Evolutionary conservation across 1,139 yeast genomes (phyloP).

Genomic region (Taiozyma sp.): DNA sequence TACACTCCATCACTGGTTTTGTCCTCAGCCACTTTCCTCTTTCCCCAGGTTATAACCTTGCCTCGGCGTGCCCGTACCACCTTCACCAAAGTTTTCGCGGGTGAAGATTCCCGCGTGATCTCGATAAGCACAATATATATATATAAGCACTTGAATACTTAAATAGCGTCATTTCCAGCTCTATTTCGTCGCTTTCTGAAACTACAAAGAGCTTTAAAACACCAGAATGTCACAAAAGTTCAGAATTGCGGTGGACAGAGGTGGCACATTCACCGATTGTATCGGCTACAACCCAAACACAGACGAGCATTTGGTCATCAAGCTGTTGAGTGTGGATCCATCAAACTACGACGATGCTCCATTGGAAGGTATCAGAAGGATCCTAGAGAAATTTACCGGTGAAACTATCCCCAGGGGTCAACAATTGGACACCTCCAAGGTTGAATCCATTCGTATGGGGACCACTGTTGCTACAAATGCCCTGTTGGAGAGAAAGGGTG

Average conservation of each 20-base stretch:
- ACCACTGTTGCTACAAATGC: slow-evolving; percentile 82
- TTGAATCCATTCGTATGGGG: slow-evolving; percentile 66
- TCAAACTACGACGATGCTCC: slow-evolving; percentile 85
- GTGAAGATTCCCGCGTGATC: too few species aligned
- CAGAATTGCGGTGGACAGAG: slow-evolving; percentile 46
- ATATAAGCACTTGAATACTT: too few species aligned
- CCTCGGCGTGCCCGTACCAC: too few species aligned
- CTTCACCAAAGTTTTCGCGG: too few species aligned
- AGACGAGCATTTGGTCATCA: slow-evolving; percentile 50
- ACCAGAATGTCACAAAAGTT: slow-evolving; percentile 1
- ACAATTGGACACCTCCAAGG: slow-evolving; percentile 41
- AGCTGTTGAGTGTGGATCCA: slow-evolving; percentile 84
- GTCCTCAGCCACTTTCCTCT: too few species aligned
- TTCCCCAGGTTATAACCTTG: too few species aligned
- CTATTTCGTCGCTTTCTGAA: too few species aligned
- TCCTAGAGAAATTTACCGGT: slow-evolving; percentile 56
- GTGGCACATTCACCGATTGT: slow-evolving; percentile 90
- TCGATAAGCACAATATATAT: too few species aligned
- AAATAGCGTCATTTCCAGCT: too few species aligned
- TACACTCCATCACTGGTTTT: too few species aligned
- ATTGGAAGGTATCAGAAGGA: slow-evolving; percentile 80
- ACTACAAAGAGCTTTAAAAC: background rate
- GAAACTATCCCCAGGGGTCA: slow-evolving; percentile 45
- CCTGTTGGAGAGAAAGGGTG: slow-evolving; percentile 64
- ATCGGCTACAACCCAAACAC: slow-evolving; percentile 26